These are phyloP conservation scores for Candida pseudoglaebosa DNA, from an alignment of 805 yeast genomes.

Conservation along the genomic window DNA sequence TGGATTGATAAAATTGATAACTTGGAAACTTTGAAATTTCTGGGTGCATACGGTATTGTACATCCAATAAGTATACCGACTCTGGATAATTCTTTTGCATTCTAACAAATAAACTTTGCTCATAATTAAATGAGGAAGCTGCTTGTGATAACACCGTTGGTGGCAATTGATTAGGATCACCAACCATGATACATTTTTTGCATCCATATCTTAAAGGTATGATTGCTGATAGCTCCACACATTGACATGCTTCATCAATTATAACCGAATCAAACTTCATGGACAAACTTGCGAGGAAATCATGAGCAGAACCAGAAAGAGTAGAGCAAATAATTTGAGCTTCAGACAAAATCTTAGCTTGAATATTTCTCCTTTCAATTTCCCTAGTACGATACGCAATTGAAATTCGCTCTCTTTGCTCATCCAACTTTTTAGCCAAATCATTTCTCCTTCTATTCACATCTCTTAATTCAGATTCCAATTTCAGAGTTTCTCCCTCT, in stretches of 20 bases:
- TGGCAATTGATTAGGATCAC: slow-evolving; percentile 97
- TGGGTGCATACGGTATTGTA: slow-evolving; percentile 98
- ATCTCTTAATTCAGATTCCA: slow-evolving; percentile 50
- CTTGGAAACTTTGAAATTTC: slow-evolving; percentile 86
- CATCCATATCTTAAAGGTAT: slow-evolving; percentile 93
- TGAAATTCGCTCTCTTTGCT: slow-evolving; percentile 68
- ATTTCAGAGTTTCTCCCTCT: slow-evolving; percentile 42
- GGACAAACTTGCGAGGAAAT: slow-evolving; percentile 68
- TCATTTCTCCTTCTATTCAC: slow-evolving; percentile 61
- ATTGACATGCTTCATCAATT: slow-evolving; percentile 96
- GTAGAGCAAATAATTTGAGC: slow-evolving; percentile 91
- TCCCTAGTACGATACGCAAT: slow-evolving; percentile 73
- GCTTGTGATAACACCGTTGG: slow-evolving; percentile 92
- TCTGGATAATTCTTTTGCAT: slow-evolving; percentile 68
- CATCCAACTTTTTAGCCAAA: slow-evolving; percentile 70
- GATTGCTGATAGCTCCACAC: slow-evolving; percentile 87
- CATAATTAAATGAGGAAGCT: slow-evolving; percentile 77
- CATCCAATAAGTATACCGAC: slow-evolving; percentile 72
- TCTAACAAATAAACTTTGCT: slow-evolving; percentile 89
- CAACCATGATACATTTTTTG: slow-evolving; percentile 89
- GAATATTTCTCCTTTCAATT: slow-evolving; percentile 69
- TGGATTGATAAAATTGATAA: slow-evolving; percentile 68
- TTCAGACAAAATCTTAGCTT: slow-evolving; percentile 62
- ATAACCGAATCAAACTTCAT: slow-evolving; percentile 85
- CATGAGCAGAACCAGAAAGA: slow-evolving; percentile 91